Conservation (phyloP, 2,329 filamentous ascomycete genomes). For the Sordariomycetes sp. region DNA sequence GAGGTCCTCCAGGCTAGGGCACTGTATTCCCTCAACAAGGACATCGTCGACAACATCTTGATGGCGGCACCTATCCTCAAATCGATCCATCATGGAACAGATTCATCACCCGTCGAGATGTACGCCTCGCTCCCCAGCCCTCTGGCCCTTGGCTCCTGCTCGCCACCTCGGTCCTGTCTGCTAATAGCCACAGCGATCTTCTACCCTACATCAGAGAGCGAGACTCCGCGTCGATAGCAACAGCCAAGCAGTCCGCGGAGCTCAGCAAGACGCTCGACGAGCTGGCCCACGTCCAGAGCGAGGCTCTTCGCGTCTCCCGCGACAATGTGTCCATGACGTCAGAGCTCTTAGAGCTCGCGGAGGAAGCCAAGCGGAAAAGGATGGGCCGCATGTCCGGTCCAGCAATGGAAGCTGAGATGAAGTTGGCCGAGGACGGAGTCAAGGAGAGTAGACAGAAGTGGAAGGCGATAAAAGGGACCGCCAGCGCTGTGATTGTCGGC, state of each 20-base stretch:
- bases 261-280: slow-evolving; percentile 39
- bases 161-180: not conserved
- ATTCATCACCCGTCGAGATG: slow-evolving; percentile 58
- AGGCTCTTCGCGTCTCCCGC: slow-evolving; percentile 43
- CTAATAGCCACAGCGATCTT: slow-evolving; percentile 41
- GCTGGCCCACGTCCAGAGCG: slow-evolving; percentile 45
- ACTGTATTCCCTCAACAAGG: slow-evolving; percentile 57
- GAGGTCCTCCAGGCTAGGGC: slow-evolving; percentile 62
- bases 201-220: slow-evolving; percentile 55
- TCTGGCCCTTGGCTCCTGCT: not conserved
- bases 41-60: slow-evolving; percentile 57
- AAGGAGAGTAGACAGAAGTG: slow-evolving; percentile 55
- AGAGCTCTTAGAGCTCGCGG: slow-evolving; percentile 52
- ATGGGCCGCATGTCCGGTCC: slow-evolving; percentile 42
- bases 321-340: slow-evolving; percentile 54
- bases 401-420: slow-evolving; percentile 42
- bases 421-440: slow-evolving; percentile 46
- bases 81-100: slow-evolving; percentile 59
- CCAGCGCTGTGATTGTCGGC: slow-evolving; percentile 68
- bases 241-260: slow-evolving; percentile 48
- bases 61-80: slow-evolving; percentile 67
- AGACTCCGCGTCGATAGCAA: slow-evolving; percentile 53
- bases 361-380: slow-evolving; percentile 40
- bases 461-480: slow-evolving; percentile 66
- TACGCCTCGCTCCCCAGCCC: slow-evolving; percentile 20